A percentile compares a stretch with the other conserved stretches of the same genome.
phyloP scores from a whole-genome alignment of 176 grass and related monocot genomes.

The Ensete glaucum region DNA sequence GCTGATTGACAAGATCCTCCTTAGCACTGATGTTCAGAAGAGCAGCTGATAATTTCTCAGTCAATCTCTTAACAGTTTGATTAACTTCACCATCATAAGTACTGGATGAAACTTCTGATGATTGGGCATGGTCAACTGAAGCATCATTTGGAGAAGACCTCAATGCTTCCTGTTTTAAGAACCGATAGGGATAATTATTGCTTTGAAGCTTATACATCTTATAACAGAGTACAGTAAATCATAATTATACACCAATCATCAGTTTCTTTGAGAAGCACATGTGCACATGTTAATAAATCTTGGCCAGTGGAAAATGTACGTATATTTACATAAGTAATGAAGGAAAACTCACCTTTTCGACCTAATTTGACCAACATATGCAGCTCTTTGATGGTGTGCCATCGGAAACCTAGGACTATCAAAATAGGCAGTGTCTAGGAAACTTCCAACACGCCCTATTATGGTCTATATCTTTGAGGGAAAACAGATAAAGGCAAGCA shows the following conservation, averaged over 20 bases:
- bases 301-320: no score
- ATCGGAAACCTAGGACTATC: no score
- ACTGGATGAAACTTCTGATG: conserved; percentile 23
- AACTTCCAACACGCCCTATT: no score
- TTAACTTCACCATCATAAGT: conserved; percentile 22
- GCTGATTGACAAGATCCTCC: conserved; percentile 80
- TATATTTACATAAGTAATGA: no score
- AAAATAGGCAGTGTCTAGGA: no score
- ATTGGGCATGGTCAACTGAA: conserved; percentile 29
- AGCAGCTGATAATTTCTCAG: conserved; percentile 71
- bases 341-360: no score
- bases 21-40: conserved; percentile 65
- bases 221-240: background rate
- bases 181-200: conserved; percentile 23
- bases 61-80: conserved; percentile 70
- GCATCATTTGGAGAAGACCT: conserved; percentile 22
- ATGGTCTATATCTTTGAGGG: no score
- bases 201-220: background rate
- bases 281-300: background rate
- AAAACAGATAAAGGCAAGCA: no score
- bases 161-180: conserved; percentile 26
- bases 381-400: no score
- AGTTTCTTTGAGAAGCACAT: background rate
- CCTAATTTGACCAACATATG: no score
- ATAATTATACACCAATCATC: background rate